Percentiles rank a stretch among this genome's conserved stretches.
These are phyloP conservation scores for Lichtheimia corymbifera DNA, from an alignment of 371 early-diverging fungal species.

Conservation along the genomic window DNA sequence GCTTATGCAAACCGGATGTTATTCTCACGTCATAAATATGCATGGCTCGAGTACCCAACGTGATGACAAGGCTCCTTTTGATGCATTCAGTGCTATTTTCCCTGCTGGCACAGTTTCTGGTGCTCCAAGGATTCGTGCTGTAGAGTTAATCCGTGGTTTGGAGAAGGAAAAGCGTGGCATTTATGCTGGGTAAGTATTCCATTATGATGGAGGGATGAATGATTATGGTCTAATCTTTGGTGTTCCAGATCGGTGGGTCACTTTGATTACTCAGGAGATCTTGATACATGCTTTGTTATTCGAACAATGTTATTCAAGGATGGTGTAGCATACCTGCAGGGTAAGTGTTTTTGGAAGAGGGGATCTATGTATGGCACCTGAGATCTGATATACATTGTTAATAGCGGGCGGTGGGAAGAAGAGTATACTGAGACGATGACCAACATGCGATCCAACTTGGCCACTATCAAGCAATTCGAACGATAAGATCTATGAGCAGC, in stretches of 20 bases:
- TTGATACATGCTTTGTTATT: slow-evolving; percentile 97
- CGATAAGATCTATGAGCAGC: slow-evolving; percentile 42
- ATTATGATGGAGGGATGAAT: background rate
- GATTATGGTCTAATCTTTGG: background rate
- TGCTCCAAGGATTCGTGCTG: slow-evolving; percentile 96
- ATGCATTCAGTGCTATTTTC: slow-evolving; percentile 95
- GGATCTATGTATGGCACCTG: background rate
- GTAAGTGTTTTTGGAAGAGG: slow-evolving; percentile 15
- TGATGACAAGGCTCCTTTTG: slow-evolving; percentile 85
- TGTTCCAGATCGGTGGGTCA: slow-evolving; percentile 77
- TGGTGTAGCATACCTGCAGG: slow-evolving; percentile 92
- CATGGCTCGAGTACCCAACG: slow-evolving; percentile 89
- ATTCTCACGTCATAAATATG: slow-evolving; percentile 98
- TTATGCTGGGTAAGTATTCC: slow-evolving; percentile 77
- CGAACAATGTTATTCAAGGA: slow-evolving; percentile 97
- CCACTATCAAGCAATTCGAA: slow-evolving; percentile 85
- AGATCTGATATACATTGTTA: background rate
- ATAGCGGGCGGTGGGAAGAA: slow-evolving; percentile 79
- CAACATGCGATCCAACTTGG: slow-evolving; percentile 90
- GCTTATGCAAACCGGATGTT: slow-evolving; percentile 94
- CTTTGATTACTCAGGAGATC: slow-evolving; percentile 88
- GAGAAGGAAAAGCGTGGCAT: slow-evolving; percentile 93
- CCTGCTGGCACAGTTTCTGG: slow-evolving; percentile 97
- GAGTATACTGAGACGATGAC: slow-evolving; percentile 95
- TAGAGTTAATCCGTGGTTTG: slow-evolving; percentile 88